Evolutionary conservation across 495 filamentous ascomycete genomes (phyloP).

Genomic region (Thermochaetoides thermophila): DNA sequence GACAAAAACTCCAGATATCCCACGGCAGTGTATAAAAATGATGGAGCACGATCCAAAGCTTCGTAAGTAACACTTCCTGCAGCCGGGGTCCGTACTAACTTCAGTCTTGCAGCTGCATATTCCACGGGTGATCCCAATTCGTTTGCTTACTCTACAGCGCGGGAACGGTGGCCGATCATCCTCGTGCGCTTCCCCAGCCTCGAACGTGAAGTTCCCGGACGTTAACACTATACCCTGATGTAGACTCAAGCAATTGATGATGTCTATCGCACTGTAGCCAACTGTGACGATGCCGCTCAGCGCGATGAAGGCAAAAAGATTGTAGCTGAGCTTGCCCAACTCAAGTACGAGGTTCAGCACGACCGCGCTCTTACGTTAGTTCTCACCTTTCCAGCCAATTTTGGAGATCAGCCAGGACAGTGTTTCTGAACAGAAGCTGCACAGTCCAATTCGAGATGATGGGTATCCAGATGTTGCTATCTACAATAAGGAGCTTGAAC

Average conservation of each 20-base stretch:
- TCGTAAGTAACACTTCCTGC: background rate
- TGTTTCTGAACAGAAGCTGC: background rate
- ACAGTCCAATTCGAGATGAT: constrained; percentile 70
- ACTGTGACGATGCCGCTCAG: constrained; percentile 45
- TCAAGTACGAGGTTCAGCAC: constrained; percentile 96
- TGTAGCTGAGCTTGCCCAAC: constrained; percentile 57
- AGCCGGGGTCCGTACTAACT: background rate
- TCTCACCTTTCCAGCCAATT: background rate
- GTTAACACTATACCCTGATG: background rate
- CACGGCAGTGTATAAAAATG: no score
- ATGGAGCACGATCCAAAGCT: constrained; percentile 28
- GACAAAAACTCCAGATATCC: no score
- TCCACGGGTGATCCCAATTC: constrained; percentile 67
- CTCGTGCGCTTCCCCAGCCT: constrained; percentile 49
- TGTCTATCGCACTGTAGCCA: constrained; percentile 59
- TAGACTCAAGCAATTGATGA: constrained; percentile 94
- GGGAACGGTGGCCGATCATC: constrained; percentile 86
- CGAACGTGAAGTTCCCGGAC: background rate
- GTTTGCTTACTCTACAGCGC: constrained; percentile 70
- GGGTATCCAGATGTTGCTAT: constrained; percentile 58
- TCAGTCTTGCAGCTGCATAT: constrained; percentile 45
- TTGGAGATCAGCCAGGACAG: background rate
- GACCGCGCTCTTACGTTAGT: constrained; percentile 66
- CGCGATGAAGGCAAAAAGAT: constrained; percentile 73
- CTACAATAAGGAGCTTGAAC: constrained; percentile 77